Conservation (phyloP, 2,329 filamentous ascomycete genomes). For the Fusarium piperis region DNA sequence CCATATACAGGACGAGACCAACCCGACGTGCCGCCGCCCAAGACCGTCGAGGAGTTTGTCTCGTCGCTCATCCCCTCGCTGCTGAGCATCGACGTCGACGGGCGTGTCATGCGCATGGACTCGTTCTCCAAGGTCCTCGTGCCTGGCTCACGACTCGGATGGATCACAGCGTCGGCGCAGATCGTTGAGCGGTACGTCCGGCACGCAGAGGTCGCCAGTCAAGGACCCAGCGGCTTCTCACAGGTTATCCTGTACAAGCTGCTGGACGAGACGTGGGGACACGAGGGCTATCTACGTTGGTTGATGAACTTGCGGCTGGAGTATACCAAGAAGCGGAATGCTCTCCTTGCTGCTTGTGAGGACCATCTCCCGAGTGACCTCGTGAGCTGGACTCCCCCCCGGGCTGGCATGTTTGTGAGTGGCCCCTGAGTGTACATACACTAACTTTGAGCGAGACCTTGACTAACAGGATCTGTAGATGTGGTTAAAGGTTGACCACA, state of each 20-base stretch:
- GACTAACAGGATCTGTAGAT: conserved; percentile 55
- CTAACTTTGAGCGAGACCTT: not conserved
- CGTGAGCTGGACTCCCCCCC: conserved; percentile 81
- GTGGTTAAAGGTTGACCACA: conserved; percentile 77
- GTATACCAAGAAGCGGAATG: conserved; percentile 83
- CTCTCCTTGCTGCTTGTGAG: conserved; percentile 82
- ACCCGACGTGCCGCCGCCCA: conserved; percentile 63
- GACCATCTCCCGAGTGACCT: conserved; percentile 77
- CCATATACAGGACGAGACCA: conserved; percentile 70
- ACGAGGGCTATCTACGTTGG: conserved; percentile 90
- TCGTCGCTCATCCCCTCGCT: conserved; percentile 69
- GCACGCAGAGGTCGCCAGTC: conserved; percentile 84
- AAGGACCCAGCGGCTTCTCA: conserved; percentile 85
- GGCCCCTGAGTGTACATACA: not conserved
- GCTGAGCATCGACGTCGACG: conserved; percentile 84
- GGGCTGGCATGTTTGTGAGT: conserved; percentile 94
- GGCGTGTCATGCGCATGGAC: conserved; percentile 88
- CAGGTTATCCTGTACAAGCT: conserved; percentile 89
- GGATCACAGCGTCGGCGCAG: conserved; percentile 89
- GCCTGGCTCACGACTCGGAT: conserved; percentile 83
- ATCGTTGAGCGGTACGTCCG: conserved; percentile 84
- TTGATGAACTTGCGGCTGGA: conserved; percentile 81
- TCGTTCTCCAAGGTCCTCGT: conserved; percentile 93
- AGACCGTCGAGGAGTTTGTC: conserved; percentile 77
- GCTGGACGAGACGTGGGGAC: conserved; percentile 93